Evolutionary conservation across 257 asterid genomes (phyloP).

Genomic region (Capsicum rhomboideum): DNA sequence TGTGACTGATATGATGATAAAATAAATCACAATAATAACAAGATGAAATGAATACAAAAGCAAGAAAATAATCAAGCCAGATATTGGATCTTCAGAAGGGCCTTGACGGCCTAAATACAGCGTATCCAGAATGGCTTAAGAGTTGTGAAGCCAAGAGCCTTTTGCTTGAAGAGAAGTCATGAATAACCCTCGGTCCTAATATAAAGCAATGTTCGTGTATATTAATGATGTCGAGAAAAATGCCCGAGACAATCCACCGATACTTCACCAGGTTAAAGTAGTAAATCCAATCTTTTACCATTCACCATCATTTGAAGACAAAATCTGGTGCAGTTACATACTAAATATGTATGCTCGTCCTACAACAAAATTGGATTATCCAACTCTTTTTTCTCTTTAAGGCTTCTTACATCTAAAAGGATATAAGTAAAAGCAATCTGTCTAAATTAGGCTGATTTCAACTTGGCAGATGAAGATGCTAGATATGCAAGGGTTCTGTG

Average conservation of each 20-base stretch:
- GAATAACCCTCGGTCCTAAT: neutral
- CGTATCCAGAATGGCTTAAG: too few species aligned
- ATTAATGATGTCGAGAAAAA: neutral
- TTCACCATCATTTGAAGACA: neutral
- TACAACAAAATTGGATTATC: conserved; percentile 1
- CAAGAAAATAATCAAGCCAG: too few species aligned
- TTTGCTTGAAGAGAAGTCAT: neutral
- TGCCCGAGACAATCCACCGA: neutral
- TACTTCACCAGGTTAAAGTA: neutral
- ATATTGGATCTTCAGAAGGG: too few species aligned
- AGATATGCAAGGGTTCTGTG: conserved; percentile 82
- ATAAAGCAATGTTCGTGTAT: neutral
- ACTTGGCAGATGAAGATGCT: conserved; percentile 71
- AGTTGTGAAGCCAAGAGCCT: too few species aligned
- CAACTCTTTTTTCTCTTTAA: neutral
- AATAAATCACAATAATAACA: too few species aligned
- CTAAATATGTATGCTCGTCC: neutral
- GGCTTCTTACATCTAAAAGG: neutral
- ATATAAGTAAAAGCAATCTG: neutral
- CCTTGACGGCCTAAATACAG: too few species aligned
- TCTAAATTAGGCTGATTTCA: conserved; percentile 60
- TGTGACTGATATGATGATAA: too few species aligned
- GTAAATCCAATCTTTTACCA: neutral
- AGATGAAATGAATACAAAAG: too few species aligned
- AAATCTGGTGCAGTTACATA: neutral